phyloP scores from a whole-genome alignment of 2,329 filamentous ascomycete species.

The Knoxdaviesia proteae region DNA sequence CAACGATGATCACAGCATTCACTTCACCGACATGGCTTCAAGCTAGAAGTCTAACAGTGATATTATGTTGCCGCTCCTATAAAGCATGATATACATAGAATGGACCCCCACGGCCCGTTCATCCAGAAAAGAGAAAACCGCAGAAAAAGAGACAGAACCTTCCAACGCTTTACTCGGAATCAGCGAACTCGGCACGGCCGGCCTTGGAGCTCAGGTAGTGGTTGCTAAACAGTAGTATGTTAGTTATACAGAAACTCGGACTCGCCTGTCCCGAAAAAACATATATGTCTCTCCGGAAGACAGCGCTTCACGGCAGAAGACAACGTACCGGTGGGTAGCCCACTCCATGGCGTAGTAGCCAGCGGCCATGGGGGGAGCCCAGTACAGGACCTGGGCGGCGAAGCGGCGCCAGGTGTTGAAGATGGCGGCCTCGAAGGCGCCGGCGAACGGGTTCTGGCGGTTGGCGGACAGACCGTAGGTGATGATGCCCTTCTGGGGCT shows the following conservation, averaged over 20 bases:
- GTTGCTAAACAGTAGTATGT: slow-evolving; percentile 30
- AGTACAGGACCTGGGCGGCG: slow-evolving; percentile 72
- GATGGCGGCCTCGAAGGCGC: slow-evolving; percentile 57
- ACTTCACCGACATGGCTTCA: no score
- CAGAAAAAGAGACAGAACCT: no score
- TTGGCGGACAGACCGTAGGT: slow-evolving; percentile 66
- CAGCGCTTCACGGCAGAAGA: not conserved
- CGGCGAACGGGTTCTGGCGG: slow-evolving; percentile 72
- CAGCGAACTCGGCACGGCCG: slow-evolving; percentile 35
- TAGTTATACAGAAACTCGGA: no score
- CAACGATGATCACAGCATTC: no score
- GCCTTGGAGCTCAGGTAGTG: slow-evolving; percentile 65
- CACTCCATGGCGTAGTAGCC: slow-evolving; percentile 76
- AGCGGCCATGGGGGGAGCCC: slow-evolving; percentile 55
- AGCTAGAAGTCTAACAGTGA: no score
- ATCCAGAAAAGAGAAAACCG: no score
- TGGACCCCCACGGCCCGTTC: no score
- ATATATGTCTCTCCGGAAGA: no score
- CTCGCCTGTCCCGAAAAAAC: no score
- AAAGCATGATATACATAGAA: no score
- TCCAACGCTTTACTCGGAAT: slow-evolving; percentile 9
- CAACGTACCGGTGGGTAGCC: slow-evolving; percentile 68
- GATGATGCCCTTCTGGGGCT: slow-evolving; percentile 42
- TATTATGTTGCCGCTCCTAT: no score
- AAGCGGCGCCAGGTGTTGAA: slow-evolving; percentile 92